phyloP scores from a whole-genome alignment of 1,284 basidiomycete species.

The Ceratobasidium sp. region DNA sequence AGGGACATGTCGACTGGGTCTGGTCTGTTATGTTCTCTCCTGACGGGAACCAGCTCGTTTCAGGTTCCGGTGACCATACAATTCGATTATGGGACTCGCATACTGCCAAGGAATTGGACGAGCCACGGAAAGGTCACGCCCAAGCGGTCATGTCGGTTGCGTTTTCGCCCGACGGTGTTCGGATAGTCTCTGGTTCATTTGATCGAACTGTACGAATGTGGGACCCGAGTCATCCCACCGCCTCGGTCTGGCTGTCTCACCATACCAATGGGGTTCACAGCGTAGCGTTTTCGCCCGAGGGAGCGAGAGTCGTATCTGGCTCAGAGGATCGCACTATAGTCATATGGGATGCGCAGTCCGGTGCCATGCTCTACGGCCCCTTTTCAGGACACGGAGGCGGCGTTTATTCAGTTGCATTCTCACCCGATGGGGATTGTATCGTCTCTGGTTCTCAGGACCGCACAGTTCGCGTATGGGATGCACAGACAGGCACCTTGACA shows the following conservation, averaged over 20 bases:
- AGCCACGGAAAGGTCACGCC: background rate
- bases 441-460: background rate
- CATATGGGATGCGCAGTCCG: background rate
- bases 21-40: background rate
- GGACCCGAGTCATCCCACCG: background rate
- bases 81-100: background rate
- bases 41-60: background rate
- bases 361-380: background rate
- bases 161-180: background rate
- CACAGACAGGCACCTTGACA: background rate
- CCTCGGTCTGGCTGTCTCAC: background rate
- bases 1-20: background rate
- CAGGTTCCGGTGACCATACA: background rate
- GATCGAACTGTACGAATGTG: background rate
- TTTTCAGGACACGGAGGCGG: background rate
- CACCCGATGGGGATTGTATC: background rate
- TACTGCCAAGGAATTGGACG: too few species aligned
- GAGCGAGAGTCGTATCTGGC: background rate
- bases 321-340: background rate
- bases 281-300: background rate
- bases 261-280: background rate
- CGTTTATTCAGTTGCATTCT: background rate
- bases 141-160: background rate
- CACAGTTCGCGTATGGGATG: background rate
- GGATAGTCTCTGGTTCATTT: background rate